Percentiles rank a stretch among this genome's conserved stretches.
Evolutionary conservation across 345 rosid genomes (phyloP).

Genomic region (Conringia planisiliqua): DNA sequence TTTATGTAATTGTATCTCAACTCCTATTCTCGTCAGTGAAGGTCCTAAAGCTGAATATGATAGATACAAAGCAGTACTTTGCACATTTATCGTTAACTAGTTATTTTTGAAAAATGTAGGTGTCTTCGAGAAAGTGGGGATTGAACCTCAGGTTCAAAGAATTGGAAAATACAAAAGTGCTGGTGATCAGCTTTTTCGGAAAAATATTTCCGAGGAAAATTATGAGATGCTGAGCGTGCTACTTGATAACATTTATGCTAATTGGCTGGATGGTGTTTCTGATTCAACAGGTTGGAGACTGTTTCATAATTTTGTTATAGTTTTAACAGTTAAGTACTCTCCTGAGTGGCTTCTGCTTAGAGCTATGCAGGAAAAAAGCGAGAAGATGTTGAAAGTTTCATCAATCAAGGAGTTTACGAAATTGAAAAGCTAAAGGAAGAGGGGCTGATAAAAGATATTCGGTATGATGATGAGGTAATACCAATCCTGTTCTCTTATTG

Average conservation of each 20-base stretch:
- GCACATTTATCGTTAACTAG: background rate
- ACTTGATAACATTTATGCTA: slow-evolving; percentile 87
- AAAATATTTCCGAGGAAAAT: slow-evolving; percentile 84
- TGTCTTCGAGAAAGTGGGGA: slow-evolving; percentile 81
- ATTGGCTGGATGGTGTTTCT: slow-evolving; percentile 88
- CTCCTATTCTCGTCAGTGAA: background rate
- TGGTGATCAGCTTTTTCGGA: slow-evolving; percentile 86
- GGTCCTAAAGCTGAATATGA: background rate
- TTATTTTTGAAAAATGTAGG: slow-evolving; percentile 44
- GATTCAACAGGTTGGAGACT: slow-evolving; percentile 60
- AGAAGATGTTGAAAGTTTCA: slow-evolving; percentile 79
- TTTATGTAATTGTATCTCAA: background rate
- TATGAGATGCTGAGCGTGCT: slow-evolving; percentile 88
- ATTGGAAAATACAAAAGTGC: slow-evolving; percentile 97
- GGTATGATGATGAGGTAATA: slow-evolving; percentile 87
- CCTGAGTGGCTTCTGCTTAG: slow-evolving; percentile 32
- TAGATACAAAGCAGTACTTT: background rate
- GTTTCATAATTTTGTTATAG: slow-evolving; percentile 14
- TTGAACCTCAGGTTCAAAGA: slow-evolving; percentile 86
- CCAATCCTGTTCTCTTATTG: background rate
- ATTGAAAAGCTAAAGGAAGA: slow-evolving; percentile 84
- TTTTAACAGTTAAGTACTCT: slow-evolving; percentile 19
- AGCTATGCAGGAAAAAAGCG: slow-evolving; percentile 64
- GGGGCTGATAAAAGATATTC: slow-evolving; percentile 73
- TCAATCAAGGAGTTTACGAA: slow-evolving; percentile 83